Evolutionary conservation across 805 yeast genomes (phyloP).

Genomic region (Candida saitoana): DNA sequence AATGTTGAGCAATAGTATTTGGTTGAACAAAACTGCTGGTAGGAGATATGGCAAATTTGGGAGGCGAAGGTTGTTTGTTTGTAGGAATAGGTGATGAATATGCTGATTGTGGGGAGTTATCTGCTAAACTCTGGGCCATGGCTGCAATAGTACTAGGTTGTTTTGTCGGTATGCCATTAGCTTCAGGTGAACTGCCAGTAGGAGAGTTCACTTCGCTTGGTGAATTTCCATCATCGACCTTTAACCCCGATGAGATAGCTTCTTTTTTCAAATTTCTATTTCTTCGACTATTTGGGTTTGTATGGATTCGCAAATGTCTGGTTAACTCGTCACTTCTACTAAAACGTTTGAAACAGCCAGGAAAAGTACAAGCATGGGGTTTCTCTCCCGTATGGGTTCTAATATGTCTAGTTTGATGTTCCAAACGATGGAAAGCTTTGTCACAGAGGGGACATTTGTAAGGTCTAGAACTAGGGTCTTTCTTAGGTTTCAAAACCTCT

Average conservation of each 20-base stretch:
- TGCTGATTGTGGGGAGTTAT: neutral
- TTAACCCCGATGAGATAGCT: neutral
- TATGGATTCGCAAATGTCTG: constrained; percentile 59
- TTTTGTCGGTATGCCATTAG: neutral
- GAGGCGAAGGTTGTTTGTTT: neutral
- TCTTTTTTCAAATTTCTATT: constrained; percentile 40
- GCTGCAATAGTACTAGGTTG: neutral
- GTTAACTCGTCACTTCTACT: constrained; percentile 82
- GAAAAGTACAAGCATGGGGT: constrained; percentile 80
- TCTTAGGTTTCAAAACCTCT: constrained; percentile 11
- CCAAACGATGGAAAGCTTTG: constrained; percentile 82
- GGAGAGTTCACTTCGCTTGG: neutral
- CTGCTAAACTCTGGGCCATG: neutral
- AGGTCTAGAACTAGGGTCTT: constrained; percentile 49
- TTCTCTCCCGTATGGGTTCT: constrained; percentile 93
- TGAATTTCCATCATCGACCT: neutral
- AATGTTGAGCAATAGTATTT: neutral
- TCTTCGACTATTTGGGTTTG: constrained; percentile 63
- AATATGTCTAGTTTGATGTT: constrained; percentile 88
- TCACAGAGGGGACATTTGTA: constrained; percentile 81
- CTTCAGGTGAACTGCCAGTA: neutral
- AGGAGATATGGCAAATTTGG: neutral
- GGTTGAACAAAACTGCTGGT: neutral
- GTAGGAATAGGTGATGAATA: neutral
- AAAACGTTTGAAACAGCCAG: constrained; percentile 80